Evolutionary conservation across 805 yeast genomes (phyloP).

Genomic region (Saccharomycopsis sp.): DNA sequence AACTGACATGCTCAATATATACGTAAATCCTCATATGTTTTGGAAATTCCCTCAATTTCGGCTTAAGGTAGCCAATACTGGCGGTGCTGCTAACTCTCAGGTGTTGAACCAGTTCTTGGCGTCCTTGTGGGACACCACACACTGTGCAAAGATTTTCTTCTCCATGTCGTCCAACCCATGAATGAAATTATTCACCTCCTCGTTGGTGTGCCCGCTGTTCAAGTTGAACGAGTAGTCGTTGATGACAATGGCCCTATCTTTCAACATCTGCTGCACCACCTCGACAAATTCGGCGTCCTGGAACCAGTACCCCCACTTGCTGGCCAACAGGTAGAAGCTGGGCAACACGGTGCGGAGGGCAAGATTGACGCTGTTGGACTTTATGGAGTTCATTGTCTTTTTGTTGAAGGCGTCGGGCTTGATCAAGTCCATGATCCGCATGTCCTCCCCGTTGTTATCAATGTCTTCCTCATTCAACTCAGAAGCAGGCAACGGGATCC

Average conservation of each 20-base stretch:
- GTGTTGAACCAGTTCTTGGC: conserved; percentile 40
- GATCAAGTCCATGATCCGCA: conserved; percentile 54
- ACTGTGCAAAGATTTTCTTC: conserved; percentile 42
- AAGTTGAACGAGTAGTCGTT: conserved; percentile 23
- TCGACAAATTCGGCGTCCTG: conserved; percentile 54
- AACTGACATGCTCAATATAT: too few relatives aligned
- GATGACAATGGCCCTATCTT: conserved; percentile 15
- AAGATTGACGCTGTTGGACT: conserved; percentile 56
- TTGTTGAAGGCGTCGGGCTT: conserved; percentile 62
- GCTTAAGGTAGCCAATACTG: too few relatives aligned
- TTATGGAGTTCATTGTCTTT: conserved; percentile 72
- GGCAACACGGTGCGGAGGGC: conserved; percentile 60
- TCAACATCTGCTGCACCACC: conserved; percentile 32
- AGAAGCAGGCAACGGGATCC: conserved; percentile 29
- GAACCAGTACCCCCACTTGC: conserved; percentile 70
- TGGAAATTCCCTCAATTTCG: too few relatives aligned
- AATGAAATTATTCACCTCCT: conserved; percentile 46
- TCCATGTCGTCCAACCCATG: conserved; percentile 72
- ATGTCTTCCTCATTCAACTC: too few relatives aligned
- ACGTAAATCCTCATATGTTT: too few relatives aligned
- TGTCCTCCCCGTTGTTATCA: conserved; percentile 25
- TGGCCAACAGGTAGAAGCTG: conserved; percentile 59
- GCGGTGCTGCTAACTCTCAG: too few relatives aligned
- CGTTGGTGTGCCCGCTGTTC: conserved; percentile 23
- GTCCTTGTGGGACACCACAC: conserved; percentile 43